Conservation (phyloP, 2,329 filamentous ascomycete genomes). For the Colletotrichum sansevieriae region DNA sequence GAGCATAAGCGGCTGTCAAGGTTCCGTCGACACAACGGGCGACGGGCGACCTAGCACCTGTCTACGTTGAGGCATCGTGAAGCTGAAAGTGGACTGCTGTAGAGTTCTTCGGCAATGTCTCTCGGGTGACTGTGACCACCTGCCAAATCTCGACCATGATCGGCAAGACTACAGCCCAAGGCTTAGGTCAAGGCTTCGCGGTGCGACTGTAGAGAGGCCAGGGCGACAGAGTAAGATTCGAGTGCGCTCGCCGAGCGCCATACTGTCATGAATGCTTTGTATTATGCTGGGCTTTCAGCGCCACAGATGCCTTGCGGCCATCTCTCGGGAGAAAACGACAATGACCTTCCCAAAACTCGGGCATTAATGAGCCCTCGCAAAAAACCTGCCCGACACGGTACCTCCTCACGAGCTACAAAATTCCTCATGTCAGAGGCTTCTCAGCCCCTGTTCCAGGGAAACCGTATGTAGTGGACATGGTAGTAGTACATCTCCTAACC, state of each 20-base stretch:
- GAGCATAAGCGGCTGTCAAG: too few species aligned
- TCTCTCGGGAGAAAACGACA: constrained; percentile 10
- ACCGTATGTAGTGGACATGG: not conserved
- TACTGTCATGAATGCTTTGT: constrained; percentile 15
- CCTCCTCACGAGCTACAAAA: not conserved
- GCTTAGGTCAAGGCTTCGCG: not conserved
- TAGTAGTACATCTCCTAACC: not conserved
- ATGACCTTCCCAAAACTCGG: not conserved
- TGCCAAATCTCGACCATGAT: too few species aligned
- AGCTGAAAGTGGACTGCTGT: too few species aligned
- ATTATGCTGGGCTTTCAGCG: constrained; percentile 31
- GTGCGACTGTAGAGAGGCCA: too few species aligned
- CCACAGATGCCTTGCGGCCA: constrained; percentile 25
- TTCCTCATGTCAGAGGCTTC: not conserved
- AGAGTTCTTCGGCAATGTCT: too few species aligned
- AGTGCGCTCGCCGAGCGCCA: too few species aligned
- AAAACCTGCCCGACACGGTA: not conserved
- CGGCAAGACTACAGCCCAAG: too few species aligned
- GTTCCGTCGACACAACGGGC: too few species aligned
- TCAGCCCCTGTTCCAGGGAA: not conserved
- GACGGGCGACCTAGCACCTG: too few species aligned
- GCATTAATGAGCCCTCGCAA: not conserved
- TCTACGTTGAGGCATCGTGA: too few species aligned
- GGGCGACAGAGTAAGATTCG: too few species aligned
- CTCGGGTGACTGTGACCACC: too few species aligned